These are phyloP conservation scores for Aspergillus ellipticus DNA, from an alignment of 495 filamentous ascomycete genomes.

Conservation along the genomic window DNA sequence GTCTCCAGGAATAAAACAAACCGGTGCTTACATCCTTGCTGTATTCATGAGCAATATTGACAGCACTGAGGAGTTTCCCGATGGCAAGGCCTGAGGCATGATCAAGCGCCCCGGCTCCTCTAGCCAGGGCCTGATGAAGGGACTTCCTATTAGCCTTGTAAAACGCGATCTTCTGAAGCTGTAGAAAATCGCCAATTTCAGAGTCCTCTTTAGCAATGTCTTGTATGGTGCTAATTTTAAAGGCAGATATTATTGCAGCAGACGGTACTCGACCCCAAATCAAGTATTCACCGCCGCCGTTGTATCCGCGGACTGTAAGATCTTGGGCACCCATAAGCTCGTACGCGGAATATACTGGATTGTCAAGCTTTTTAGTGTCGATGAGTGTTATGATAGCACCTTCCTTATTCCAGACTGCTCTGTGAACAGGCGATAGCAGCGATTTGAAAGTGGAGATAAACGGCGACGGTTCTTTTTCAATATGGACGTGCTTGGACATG, in stretches of 20 bases:
- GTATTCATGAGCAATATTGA: conserved; percentile 11
- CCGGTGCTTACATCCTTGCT: conserved; percentile 5
- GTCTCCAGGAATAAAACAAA: conserved; percentile 18
- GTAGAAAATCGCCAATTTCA: conserved; percentile 25
- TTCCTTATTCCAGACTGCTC: conserved; percentile 22
- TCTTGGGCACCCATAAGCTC: conserved; percentile 17
- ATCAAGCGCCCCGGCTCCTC: conserved; percentile 9
- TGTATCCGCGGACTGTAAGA: conserved; percentile 20
- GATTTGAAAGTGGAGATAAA: conserved; percentile 32
- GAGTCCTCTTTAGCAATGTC: conserved; percentile 9
- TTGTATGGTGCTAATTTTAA: conserved; percentile 22
- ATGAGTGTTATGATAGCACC: conserved; percentile 29
- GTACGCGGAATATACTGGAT: conserved; percentile 22
- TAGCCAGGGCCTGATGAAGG: conserved; percentile 7
- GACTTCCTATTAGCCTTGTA: background rate
- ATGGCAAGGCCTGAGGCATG: conserved; percentile 8
- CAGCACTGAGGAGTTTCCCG: conserved; percentile 14
- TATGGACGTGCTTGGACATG: conserved; percentile 26
- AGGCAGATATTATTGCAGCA: conserved; percentile 24
- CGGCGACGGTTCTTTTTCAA: conserved; percentile 13
- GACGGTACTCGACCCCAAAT: conserved; percentile 28
- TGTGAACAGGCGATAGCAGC: conserved; percentile 31
- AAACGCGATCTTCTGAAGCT: conserved; percentile 16
- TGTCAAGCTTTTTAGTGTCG: conserved; percentile 25
- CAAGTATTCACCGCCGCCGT: conserved; percentile 30